These are phyloP conservation scores for Halophytophthora batemanensis DNA, from an alignment of 352 stramenopile genomes.

Conservation along the genomic window DNA sequence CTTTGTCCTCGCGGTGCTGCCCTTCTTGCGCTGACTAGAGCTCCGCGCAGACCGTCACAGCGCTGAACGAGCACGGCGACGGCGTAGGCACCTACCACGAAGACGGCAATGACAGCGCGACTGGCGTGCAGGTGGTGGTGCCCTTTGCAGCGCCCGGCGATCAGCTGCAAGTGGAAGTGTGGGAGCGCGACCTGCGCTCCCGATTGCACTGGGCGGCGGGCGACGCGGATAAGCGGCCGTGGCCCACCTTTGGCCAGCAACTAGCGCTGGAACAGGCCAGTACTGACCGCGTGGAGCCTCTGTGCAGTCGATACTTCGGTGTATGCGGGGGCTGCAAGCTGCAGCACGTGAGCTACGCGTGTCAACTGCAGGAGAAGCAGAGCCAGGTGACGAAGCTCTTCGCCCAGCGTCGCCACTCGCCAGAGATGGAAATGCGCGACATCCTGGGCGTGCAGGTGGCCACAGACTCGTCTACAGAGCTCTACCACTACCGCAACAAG, in stretches of 20 bases:
- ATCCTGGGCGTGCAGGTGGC: constrained; percentile 34
- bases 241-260: constrained; percentile 40
- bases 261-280: constrained; percentile 27
- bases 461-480: not conserved
- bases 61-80: constrained; percentile 48
- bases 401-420: constrained; percentile 14
- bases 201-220: constrained; percentile 17
- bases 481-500: constrained; percentile 77
- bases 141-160: constrained; percentile 61
- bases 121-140: constrained; percentile 34
- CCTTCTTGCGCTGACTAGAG: no score
- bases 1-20: no score
- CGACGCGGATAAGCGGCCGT: constrained; percentile 10
- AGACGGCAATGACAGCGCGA: not conserved
- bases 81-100: constrained; percentile 25
- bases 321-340: constrained; percentile 67
- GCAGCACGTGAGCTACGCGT: constrained; percentile 55
- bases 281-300: constrained; percentile 28
- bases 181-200: constrained; percentile 39
- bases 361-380: constrained; percentile 69
- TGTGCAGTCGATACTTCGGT: constrained; percentile 60
- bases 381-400: constrained; percentile 46
- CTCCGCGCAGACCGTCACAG: constrained; percentile 23
- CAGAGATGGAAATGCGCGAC: constrained; percentile 29
- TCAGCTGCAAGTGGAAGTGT: constrained; percentile 41